Base-by-base conservation (phyloP, 108 stramenopile species). In the Cylindrotheca closterium region DNA sequence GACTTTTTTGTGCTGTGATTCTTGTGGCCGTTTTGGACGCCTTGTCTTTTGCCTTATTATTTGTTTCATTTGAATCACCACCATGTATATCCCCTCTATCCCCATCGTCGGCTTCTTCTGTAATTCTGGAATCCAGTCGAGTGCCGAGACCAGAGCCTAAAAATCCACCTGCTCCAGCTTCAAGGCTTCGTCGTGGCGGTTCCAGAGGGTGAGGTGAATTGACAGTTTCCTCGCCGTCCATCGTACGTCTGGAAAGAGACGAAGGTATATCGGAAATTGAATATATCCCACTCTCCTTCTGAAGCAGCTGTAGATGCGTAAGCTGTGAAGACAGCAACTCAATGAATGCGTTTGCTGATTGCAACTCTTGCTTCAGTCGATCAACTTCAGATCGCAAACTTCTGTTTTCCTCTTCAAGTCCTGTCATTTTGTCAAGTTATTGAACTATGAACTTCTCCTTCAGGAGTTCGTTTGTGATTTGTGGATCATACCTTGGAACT, bases 321-420 rank as follows among this genome's bases (percentile, higher is more conserved):
- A 66, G 45, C 32, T 66, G 55, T 17, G 55, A 57, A 25, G 55
- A 34, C 26, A 66, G 18, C 4, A 55, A 29, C 2, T 32, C 37
- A 34, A 66, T 66, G 21, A 66, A 23, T 22, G 23, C n/a, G 28
- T 66, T 26, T 45, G 27, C 25, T 52, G 55, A 42, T 23, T 7
- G 2, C 15, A 56, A n/a, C 46, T 68, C 67, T n/a, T 22, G 23
- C 21, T 33, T 55, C 58, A 68, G 46, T 34, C 21, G 58, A 32
- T 51, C 3, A 15, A 58, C 25, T 59, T 68, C 52, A 2, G 19
- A 2, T 50, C 55, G 61, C 30, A 70, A 27, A 10, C 21, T 17
- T 29, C 33, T 52, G 22, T 70, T 61, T 30, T 70, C 60, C 15
- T 59, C 59, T 31, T 47, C 46, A 23, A 58, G 27, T 31, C 15